A percentile compares a stretch with the other conserved stretches of the same genome.
phyloP scores from a whole-genome alignment of 2,329 filamentous ascomycete genomes.

The Diaporthe vaccinii region DNA sequence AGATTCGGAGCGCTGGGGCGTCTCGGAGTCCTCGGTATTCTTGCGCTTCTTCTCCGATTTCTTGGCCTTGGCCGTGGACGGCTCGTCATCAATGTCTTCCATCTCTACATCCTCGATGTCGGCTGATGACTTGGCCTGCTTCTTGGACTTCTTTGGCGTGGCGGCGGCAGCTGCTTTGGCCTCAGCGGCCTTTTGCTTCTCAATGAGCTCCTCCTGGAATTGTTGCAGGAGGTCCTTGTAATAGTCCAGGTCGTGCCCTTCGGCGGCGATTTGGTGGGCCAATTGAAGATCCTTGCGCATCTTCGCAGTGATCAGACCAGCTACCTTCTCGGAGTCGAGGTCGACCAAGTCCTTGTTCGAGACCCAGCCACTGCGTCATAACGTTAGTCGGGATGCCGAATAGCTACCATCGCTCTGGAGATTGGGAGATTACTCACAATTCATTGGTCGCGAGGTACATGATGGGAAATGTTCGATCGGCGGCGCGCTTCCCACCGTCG shows the following conservation, averaged over 20 bases:
- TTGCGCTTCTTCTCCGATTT: slow-evolving; percentile 83
- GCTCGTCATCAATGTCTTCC: slow-evolving; percentile 66
- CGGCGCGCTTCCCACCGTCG: slow-evolving; percentile 87
- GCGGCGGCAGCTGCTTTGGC: slow-evolving; percentile 58
- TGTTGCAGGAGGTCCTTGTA: slow-evolving; percentile 86
- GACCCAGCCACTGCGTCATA: slow-evolving; percentile 83
- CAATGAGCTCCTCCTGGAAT: slow-evolving; percentile 75
- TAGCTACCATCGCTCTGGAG: slow-evolving; percentile 19
- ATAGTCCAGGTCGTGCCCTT: slow-evolving; percentile 81
- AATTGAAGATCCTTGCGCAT: slow-evolving; percentile 83
- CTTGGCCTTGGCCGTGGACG: slow-evolving; percentile 58
- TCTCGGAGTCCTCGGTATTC: slow-evolving; percentile 79
- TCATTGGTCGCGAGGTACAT: slow-evolving; percentile 97
- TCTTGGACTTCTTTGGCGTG: slow-evolving; percentile 60
- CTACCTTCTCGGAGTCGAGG: slow-evolving; percentile 80
- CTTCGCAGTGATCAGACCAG: slow-evolving; percentile 78
- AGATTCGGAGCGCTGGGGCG: slow-evolving; percentile 70
- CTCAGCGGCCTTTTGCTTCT: slow-evolving; percentile 67
- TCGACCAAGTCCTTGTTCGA: slow-evolving; percentile 85
- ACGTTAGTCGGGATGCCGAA: slow-evolving; percentile 11
- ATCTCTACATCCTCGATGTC: slow-evolving; percentile 47
- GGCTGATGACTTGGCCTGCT: slow-evolving; percentile 56
- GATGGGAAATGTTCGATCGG: slow-evolving; percentile 89
- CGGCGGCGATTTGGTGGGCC: slow-evolving; percentile 84
- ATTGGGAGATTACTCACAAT: slow-evolving; percentile 78